These are phyloP conservation scores for Sordariomycetes sp. DNA, from an alignment of 2,329 filamentous ascomycete species.

Conservation along the genomic window DNA sequence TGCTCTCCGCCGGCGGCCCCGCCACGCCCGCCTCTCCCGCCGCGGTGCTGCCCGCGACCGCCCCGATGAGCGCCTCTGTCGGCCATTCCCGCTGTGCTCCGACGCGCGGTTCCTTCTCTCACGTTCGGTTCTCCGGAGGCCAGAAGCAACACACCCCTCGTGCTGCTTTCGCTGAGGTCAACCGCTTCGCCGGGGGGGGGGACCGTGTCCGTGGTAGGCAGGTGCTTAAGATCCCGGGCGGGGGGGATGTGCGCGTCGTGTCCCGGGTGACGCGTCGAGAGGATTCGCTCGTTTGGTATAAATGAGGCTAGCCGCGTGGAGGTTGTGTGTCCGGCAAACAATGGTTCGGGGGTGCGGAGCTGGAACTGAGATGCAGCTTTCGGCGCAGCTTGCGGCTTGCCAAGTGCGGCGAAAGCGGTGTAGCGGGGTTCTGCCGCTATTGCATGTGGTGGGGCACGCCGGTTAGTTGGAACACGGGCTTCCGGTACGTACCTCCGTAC, in stretches of 20 bases:
- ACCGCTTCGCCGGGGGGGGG: neutral
- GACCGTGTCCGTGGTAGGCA: neutral
- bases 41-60: constrained; percentile 32
- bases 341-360: neutral
- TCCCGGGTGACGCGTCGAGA: neutral
- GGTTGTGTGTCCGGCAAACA: constrained; percentile 2
- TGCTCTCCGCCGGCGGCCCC: constrained; percentile 25
- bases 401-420: neutral
- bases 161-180: neutral
- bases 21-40: constrained; percentile 30
- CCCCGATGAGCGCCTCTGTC: constrained; percentile 23
- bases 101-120: neutral
- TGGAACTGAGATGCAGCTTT: neutral
- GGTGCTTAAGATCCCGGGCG: neutral
- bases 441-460: neutral
- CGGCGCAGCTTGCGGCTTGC: neutral
- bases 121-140: neutral
- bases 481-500: neutral
- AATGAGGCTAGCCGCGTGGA: constrained; percentile 1
- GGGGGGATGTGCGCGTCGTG: neutral
- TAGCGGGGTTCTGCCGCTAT: neutral
- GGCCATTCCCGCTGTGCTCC: constrained; percentile 4
- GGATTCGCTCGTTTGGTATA: neutral
- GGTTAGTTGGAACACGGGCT: neutral
- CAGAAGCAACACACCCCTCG: neutral